These are phyloP conservation scores for Plectranthus barbatus DNA, from an alignment of 257 asterid species.

Conservation along the genomic window DNA sequence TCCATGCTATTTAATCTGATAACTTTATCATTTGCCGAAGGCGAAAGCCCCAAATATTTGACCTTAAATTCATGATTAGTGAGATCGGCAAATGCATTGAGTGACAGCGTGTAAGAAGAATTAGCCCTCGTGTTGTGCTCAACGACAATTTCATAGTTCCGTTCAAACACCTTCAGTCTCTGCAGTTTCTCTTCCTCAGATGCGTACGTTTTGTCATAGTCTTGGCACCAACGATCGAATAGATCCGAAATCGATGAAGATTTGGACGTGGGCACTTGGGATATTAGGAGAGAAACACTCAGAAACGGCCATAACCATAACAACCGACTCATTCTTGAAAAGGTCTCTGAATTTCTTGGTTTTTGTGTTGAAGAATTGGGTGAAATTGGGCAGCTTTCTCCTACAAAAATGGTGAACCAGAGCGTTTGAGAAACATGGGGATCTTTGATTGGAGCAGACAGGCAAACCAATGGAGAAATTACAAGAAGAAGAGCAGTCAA, in stretches of 20 bases:
- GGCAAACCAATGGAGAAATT: slow-evolving; percentile 6
- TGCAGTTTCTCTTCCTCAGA: slow-evolving; percentile 59
- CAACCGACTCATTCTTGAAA: slow-evolving; percentile 31
- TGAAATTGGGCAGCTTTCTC: slow-evolving; percentile 5
- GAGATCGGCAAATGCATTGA: slow-evolving; percentile 89
- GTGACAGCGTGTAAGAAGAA: slow-evolving; percentile 55
- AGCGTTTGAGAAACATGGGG: slow-evolving; percentile 21
- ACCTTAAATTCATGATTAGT: slow-evolving; percentile 74
- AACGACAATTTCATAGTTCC: slow-evolving; percentile 43
- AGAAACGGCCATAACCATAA: slow-evolving; percentile 20
- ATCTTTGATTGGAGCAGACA: slow-evolving; percentile 11
- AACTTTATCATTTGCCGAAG: slow-evolving; percentile 28
- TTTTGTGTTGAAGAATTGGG: not conserved
- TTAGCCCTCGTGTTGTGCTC: slow-evolving; percentile 43
- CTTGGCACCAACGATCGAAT: slow-evolving; percentile 66
- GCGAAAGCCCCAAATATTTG: slow-evolving; percentile 58
- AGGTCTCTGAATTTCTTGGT: not conserved
- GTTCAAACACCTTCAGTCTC: slow-evolving; percentile 50
- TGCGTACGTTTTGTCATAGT: slow-evolving; percentile 53
- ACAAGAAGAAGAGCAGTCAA: slow-evolving; percentile 1
- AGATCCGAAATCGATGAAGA: slow-evolving; percentile 48
- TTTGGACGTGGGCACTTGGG: slow-evolving; percentile 24
- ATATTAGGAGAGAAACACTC: slow-evolving; percentile 27
- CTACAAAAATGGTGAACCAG: slow-evolving; percentile 19
- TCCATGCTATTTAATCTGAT: slow-evolving; percentile 53